Base-by-base conservation (phyloP, 805 yeast genomes). In the Diddensiella transvaalensis region DNA sequence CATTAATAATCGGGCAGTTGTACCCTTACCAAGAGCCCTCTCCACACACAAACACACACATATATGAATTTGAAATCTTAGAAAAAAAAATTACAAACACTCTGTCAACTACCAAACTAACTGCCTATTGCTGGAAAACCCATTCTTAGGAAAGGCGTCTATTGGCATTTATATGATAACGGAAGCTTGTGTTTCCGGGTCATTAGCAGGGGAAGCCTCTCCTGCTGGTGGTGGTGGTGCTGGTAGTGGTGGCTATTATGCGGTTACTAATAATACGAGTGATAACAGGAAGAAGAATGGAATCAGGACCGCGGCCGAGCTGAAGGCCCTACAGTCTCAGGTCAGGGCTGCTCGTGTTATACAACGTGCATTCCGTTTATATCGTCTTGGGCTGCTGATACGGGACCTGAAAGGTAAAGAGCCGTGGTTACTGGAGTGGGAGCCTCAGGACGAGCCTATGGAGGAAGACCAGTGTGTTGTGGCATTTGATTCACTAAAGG, bases 401-500 rank as follows among this genome's bases (percentile, higher is more conserved):
- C 23, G 15, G 4, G 33, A 32, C 17, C 21, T 54, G 17, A 41
- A 41, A 17, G 24, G 15, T n/a, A 15, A 32, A 4, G 51, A 53
- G 29, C 47, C 56, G 22, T 56, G 58, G 58, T 24, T 56, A 11
- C 54, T 56, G 30, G 18, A 33, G 26, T 55, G 59, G 59, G 36
- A 19, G 15, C 19, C 32, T 10, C 43, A 18, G 6, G 45, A 42
- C 8, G 44, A 40, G 6, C 39, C 13, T 30, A 21, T 38, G 45
- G 42, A 48, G 3, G 47, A 26, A 3, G 48, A 42, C 36, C n/a
- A 10, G 21, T 19, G 32, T 6, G 52, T 47, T 22, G 32, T 40
- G 22, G 43, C 32, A 42, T 46, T 52, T 13, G 47, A 39, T 21
- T 23, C 23, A 6, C 38, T 52, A 5, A 51, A 51, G 46, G 39